Evolutionary conservation across 805 yeast species (phyloP), one percentile per base, ranked within the genome.

Genomic region (Tetrapisispora nanseiensis): DNA sequence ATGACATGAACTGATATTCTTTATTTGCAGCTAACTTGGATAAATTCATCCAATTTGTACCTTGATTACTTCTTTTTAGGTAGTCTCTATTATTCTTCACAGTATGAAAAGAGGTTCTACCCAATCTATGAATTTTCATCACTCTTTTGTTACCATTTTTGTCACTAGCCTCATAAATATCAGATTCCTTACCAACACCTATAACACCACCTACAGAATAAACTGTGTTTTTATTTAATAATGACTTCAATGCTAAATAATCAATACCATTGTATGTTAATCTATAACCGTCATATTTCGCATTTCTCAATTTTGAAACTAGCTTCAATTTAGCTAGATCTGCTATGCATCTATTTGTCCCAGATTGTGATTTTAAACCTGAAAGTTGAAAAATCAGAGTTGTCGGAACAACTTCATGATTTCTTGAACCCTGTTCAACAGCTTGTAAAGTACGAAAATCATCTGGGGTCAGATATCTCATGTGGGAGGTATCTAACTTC

Each of bases 141-240:
- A 89, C 95, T 52, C 76, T 74, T 41, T 76, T 74, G n/a, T 57
- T 53, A 1, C 90, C 92, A 18, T 72, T 57, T 11, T 71, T 67
- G 54, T 82, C 89, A 44, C 81, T 78, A 1, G 84, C 89, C 11
- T 89, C 74, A 61, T 82, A 86, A 55, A 92, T 89, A 66, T 92
- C 98, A 3, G 97, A 87, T 63, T 92, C 98, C 59, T 92, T 92
- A 54, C 98, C 98, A 40, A 92, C 95, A 46, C 97, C 98, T 51
- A 90, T 87, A 9, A 82, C 84, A 36, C 80, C 72, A 15, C 95
- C 97, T 13, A 90, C 75, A 1, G 90, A 81, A 54, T 80, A 80
- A 9, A 92, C 58, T 0, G 86, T 72, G 33, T 80, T 77, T 51
- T 86, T 71, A 55, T 80, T 82, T 48, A 83, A 69, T 78, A 92